Conservation (phyloP, 768 basidiomycete species). For the Erythrobasidium yunnanense region DNA sequence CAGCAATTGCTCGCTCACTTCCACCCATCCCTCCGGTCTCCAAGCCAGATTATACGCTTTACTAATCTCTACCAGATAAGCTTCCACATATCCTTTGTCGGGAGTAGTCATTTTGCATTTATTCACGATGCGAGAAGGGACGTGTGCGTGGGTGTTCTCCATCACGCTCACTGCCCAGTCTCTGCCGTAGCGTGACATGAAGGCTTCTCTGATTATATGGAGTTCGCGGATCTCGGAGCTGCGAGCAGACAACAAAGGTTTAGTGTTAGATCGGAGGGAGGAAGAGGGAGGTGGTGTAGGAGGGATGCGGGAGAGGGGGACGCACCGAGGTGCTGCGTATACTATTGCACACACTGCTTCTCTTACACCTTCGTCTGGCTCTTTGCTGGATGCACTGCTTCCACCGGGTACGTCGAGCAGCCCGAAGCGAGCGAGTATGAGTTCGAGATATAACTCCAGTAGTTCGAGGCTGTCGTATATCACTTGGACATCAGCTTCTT, state of each 20-base stretch:
- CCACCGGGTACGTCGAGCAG: no score
- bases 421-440: conserved; percentile 83
- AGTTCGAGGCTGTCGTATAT: conserved; percentile 58
- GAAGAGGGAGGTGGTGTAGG: neutral
- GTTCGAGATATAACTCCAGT: conserved; percentile 85
- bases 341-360: conserved; percentile 85
- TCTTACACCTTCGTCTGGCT: conserved; percentile 72
- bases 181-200: conserved; percentile 92
- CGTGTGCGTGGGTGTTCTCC: conserved; percentile 69
- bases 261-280: neutral
- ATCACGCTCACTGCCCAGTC: conserved; percentile 76
- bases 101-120: conserved; percentile 24
- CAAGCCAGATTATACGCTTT: conserved; percentile 25
- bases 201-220: conserved; percentile 76
- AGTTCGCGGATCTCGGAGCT: conserved; percentile 44
- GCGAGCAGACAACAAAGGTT: neutral
- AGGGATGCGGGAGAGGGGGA: conserved; percentile 44
- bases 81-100: conserved; percentile 15
- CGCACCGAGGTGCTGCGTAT: conserved; percentile 80
- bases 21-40: neutral
- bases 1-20: neutral
- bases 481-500: no score
- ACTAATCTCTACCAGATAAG: conserved; percentile 28
- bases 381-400: conserved; percentile 43
- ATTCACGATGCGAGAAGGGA: conserved; percentile 56